Evolutionary conservation across 371 early-diverging fungal genomes (phyloP), one percentile per base, ranked within the genome.

Genomic region (Enterospora canceri): DNA sequence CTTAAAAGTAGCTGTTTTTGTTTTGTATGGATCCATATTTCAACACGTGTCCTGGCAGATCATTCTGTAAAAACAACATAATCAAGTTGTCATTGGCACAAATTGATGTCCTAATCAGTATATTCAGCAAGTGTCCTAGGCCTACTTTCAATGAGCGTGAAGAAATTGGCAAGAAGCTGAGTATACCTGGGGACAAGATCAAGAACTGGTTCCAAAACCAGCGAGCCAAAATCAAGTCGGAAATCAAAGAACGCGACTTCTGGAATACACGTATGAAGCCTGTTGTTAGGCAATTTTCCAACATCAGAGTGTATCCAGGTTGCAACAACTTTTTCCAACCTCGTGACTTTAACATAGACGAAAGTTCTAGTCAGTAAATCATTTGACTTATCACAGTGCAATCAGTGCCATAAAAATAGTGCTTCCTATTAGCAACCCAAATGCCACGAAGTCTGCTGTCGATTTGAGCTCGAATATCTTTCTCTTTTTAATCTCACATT

Each of bases 141-240:
- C 79, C 79, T 18, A 68, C 68, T 24, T 32, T 59, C 8, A 58
- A 68, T 47, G 63, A 72, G 40, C 73, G 72, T 32, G 62, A 32
- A 31, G 29, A 34, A 26, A 35, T 78, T 33, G 62, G 73, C 16
- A 12, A 18, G 5, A 31, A 40, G 34, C 46, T 71, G 5, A 30
- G 65, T 8, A 50, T 78, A 31, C 55, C 68, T 8, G 56, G 65
- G 33, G 54, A 71, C 26, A 78, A 73, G 28, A 62, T 78, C 8
- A 66, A 74, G 58, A 78, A 75, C 18, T 78, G 79, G 79, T 78
- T 78, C 47, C 79, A 78, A 60, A 78, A 78, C 65, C 75, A 68
- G 58, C 21, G 79, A n/a, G 74, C 79, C 2, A 78, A 73, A 58
- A 68, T 72, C 46, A 70, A 70, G 67, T 28, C 21, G 19, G 19